Percentiles rank a stretch among this genome's conserved stretches.
Evolutionary conservation across 768 basidiomycete genomes (phyloP).

Genomic region (Amanita subjunquillea): DNA sequence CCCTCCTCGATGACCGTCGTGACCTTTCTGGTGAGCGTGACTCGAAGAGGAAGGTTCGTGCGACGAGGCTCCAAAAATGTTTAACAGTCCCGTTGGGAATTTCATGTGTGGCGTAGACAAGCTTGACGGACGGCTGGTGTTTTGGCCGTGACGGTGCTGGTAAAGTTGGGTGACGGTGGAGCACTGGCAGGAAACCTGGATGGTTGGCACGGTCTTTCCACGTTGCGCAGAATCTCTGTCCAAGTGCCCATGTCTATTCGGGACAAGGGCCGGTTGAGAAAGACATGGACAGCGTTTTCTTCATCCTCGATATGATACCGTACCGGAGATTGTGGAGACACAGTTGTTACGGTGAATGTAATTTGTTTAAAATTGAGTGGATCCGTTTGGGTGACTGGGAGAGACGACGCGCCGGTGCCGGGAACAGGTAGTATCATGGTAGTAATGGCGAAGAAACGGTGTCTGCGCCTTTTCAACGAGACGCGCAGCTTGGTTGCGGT

Average conservation of each 20-base stretch:
- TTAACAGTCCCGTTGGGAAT: constrained; percentile 1
- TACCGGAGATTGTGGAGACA: constrained; percentile 1
- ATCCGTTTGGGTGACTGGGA: not conserved
- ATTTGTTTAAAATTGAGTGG: constrained; percentile 4
- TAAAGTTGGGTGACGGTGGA: not conserved
- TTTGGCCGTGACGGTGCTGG: not conserved
- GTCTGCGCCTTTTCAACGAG: constrained; percentile 3
- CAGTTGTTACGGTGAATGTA: constrained; percentile 1
- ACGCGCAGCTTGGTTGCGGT: not conserved
- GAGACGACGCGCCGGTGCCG: not conserved
- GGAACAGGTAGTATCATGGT: not conserved
- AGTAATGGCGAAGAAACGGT: not conserved
- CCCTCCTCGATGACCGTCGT: not conserved
- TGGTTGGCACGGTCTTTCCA: constrained; percentile 1
- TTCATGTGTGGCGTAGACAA: not conserved
- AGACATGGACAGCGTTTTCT: constrained; percentile 3
- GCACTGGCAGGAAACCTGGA: not conserved
- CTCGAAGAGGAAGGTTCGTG: not conserved
- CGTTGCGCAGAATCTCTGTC: not conserved
- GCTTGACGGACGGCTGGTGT: not conserved
- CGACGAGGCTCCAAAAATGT: not conserved
- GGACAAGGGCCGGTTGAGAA: constrained; percentile 5
- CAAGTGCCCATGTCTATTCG: constrained; percentile 3
- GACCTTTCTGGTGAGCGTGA: not conserved
- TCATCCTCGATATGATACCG: constrained; percentile 4